Base-by-base conservation (phyloP, 805 yeast species). In the Candida germanica region DNA sequence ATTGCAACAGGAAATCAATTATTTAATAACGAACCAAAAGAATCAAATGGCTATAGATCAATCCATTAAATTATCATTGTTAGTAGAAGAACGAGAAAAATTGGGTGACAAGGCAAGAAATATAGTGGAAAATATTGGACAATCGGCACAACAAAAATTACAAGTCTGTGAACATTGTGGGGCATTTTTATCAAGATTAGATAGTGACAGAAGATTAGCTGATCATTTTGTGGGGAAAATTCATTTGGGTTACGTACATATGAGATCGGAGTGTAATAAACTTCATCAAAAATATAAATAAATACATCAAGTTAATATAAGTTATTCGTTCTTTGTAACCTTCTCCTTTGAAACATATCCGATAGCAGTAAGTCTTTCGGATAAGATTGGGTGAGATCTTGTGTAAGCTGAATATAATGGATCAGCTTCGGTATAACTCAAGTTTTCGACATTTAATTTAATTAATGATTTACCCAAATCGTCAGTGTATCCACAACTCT, bases 111-210 rank as follows among this genome's bases (percentile, higher is more conserved):
- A 71, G 32, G 79, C 83, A 3, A 62, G 83, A 27, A 70, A 66
- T 17, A 59, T 83, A 5, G 73, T 80, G 10, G 95, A 86, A 39
- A 80, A 77, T 50, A 70, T 83, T 6, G 93, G 94, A 2, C 91
- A 86, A 48, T 75, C 88, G 9, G 87, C 93, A 1, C 95, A 85
- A 52, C 97, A 89, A 51, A 86, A 87, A 56, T 66, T 89, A 30
- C 96, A 88, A 57, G 95, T 87, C 1, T 89, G 98, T 59, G 84
- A 78, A 44, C 79, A 78, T 1, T 89, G 98, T 61, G 96, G 95
- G 1, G 95, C 95, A 0, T 87, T 83, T 51, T 64, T 91, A 25
- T 84, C 95, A 6, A 67, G 91, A 42, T 63, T 88, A 38, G 98
- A 89, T 56, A 86, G 83, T 40, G 97, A 89, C 55, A 71, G 88